Evolutionary conservation across 2,329 filamentous ascomycete species (phyloP).

Genomic region (Colletotrichum sp.): DNA sequence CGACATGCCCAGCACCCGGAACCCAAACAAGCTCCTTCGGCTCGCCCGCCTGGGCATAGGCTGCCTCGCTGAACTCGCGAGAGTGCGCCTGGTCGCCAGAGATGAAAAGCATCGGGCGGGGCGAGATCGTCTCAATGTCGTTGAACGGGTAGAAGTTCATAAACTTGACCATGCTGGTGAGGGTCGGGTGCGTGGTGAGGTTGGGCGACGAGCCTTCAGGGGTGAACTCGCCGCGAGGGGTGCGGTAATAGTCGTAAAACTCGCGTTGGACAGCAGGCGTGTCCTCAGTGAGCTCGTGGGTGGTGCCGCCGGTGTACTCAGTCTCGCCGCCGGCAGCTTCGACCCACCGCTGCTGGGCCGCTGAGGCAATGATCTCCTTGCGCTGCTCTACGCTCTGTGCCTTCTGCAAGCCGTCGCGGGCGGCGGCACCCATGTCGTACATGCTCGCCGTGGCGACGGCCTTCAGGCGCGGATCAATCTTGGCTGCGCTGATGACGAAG

Average conservation of each 20-base stretch:
- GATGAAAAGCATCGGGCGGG: conserved; percentile 32
- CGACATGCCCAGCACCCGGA: conserved; percentile 35
- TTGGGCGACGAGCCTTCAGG: conserved; percentile 10
- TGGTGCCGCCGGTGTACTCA: neutral
- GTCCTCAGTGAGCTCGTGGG: neutral
- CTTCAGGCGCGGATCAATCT: conserved; percentile 31
- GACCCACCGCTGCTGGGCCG: neutral
- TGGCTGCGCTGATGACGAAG: conserved; percentile 38
- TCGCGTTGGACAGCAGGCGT: neutral
- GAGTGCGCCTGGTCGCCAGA: conserved; percentile 30
- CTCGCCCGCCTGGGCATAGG: conserved; percentile 30
- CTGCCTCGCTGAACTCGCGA: conserved; percentile 31
- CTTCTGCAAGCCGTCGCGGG: neutral
- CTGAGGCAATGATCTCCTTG: neutral
- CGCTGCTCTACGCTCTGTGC: neutral
- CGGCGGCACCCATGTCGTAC: conserved; percentile 10
- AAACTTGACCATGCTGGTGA: conserved; percentile 35
- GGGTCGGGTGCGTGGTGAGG: conserved; percentile 34
- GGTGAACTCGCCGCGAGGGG: conserved; percentile 4
- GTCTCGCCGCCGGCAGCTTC: neutral
- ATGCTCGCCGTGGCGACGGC: conserved; percentile 24
- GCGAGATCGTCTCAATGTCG: conserved; percentile 32
- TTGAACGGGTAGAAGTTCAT: conserved; percentile 35
- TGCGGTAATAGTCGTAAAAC: conserved; percentile 17
- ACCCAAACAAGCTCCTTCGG: conserved; percentile 41